phyloP scores from a whole-genome alignment of 2,329 filamentous ascomycete species.

The Pyricularia sp. region DNA sequence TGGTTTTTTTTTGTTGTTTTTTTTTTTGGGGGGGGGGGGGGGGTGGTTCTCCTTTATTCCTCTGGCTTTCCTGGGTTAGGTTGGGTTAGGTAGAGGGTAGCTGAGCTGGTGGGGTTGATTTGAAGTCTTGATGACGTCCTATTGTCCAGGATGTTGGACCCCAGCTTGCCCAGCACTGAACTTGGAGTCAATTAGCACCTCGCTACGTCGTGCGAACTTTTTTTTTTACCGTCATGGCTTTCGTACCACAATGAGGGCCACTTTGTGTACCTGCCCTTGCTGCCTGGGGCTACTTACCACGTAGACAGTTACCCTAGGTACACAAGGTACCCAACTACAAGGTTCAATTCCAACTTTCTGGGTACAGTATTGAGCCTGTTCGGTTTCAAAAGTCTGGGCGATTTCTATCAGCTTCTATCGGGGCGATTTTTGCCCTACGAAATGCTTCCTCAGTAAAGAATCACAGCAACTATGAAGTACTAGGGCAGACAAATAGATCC shows the following conservation, averaged over 20 bases:
- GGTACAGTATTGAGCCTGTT: neutral
- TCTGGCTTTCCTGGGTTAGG: neutral
- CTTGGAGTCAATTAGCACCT: neutral
- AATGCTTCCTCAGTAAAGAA: neutral
- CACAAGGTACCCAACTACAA: no score
- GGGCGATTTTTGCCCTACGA: neutral
- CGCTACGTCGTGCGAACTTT: neutral
- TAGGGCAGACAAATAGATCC: neutral
- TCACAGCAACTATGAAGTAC: neutral
- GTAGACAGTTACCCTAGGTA: no score
- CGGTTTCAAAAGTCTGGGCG: neutral
- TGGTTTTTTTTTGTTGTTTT: neutral
- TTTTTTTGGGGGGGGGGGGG: no score
- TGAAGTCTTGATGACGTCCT: neutral
- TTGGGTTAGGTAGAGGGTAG: neutral
- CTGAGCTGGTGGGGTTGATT: neutral
- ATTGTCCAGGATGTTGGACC: neutral
- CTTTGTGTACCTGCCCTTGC: neutral
- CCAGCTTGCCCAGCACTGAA: neutral
- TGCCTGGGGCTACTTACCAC: no score
- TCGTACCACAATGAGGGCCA: neutral
- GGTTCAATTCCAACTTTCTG: neutral
- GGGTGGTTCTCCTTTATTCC: no score
- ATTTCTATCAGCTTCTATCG: neutral
- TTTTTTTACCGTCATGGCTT: neutral